These are phyloP conservation scores for Scytalidium lignicola DNA, from an alignment of 2,329 filamentous ascomycete species.

Conservation along the genomic window DNA sequence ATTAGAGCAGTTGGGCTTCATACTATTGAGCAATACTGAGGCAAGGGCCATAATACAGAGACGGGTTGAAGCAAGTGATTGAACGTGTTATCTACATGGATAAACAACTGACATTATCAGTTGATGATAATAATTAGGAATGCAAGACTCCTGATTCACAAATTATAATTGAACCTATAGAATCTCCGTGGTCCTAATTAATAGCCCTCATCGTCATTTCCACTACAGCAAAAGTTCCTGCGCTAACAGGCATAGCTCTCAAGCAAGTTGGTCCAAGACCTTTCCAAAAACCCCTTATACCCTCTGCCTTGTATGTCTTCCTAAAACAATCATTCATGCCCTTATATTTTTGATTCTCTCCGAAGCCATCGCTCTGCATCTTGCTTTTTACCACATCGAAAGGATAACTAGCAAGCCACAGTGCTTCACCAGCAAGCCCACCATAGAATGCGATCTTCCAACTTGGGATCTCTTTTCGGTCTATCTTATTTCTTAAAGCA, in stretches of 20 bases:
- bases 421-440: slow-evolving; percentile 84
- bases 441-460: slow-evolving; percentile 90
- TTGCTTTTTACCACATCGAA: slow-evolving; percentile 98
- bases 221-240: slow-evolving; percentile 90
- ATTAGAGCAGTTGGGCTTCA: slow-evolving; percentile 57
- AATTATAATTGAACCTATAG: not conserved
- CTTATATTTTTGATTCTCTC: slow-evolving; percentile 62
- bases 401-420: slow-evolving; percentile 92
- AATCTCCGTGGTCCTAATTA: slow-evolving; percentile 28
- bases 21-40: slow-evolving; percentile 56
- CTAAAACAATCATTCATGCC: slow-evolving; percentile 86
- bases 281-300: slow-evolving; percentile 85
- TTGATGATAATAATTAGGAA: not conserved
- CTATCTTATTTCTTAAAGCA: slow-evolving; percentile 68
- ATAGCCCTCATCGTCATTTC: slow-evolving; percentile 62
- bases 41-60: slow-evolving; percentile 62
- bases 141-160: not conserved
- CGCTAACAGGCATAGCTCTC: slow-evolving; percentile 94
- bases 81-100: not conserved
- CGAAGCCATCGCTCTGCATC: slow-evolving; percentile 98
- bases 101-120: not conserved
- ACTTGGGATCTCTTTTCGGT: slow-evolving; percentile 71
- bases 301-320: slow-evolving; percentile 74
- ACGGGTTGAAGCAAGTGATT: slow-evolving; percentile 50
- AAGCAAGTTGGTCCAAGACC: slow-evolving; percentile 85